phyloP scores from a whole-genome alignment of 108 stramenopile species.

The Skeletonema tropicum region DNA sequence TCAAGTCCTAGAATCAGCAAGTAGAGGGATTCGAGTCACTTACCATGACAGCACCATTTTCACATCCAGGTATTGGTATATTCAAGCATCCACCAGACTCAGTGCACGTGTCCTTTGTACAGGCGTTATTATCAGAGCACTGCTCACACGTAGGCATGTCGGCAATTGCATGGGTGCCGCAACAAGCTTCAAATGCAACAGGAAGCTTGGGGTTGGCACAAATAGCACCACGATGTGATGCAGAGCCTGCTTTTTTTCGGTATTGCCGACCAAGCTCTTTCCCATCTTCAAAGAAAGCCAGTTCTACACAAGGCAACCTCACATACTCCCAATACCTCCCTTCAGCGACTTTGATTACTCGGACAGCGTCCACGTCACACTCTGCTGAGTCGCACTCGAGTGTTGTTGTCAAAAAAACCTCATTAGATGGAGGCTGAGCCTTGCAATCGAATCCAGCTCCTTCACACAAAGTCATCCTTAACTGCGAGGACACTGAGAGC shows the following conservation, averaged over 20 bases:
- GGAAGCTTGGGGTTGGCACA: constrained; percentile 49
- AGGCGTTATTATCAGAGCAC: constrained; percentile 6
- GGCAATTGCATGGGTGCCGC: neutral
- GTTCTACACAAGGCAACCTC: constrained; percentile 62
- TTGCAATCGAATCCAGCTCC: constrained; percentile 11
- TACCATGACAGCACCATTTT: too few species aligned
- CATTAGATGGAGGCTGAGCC: constrained; percentile 35
- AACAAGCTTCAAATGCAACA: constrained; percentile 4
- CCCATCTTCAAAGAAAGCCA: constrained; percentile 59
- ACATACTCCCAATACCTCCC: constrained; percentile 71
- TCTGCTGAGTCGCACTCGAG: constrained; percentile 55
- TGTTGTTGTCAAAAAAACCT: constrained; percentile 46
- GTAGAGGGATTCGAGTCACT: too few species aligned
- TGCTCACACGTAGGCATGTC: neutral
- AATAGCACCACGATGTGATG: too few species aligned
- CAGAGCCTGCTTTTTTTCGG: constrained; percentile 5
- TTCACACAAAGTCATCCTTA: constrained; percentile 54
- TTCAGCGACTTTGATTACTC: constrained; percentile 55
- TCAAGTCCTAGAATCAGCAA: too few species aligned
- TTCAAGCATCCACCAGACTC: constrained; percentile 7
- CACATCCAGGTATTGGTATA: too few species aligned
- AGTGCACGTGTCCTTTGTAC: constrained; percentile 7
- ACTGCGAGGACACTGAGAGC: constrained; percentile 26
- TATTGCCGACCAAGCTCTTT: constrained; percentile 43
- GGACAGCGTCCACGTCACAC: constrained; percentile 61